Evolutionary conservation across 1,139 yeast genomes (phyloP), one percentile per base, ranked within the genome.

Genomic region (Pichia inconspicua): DNA sequence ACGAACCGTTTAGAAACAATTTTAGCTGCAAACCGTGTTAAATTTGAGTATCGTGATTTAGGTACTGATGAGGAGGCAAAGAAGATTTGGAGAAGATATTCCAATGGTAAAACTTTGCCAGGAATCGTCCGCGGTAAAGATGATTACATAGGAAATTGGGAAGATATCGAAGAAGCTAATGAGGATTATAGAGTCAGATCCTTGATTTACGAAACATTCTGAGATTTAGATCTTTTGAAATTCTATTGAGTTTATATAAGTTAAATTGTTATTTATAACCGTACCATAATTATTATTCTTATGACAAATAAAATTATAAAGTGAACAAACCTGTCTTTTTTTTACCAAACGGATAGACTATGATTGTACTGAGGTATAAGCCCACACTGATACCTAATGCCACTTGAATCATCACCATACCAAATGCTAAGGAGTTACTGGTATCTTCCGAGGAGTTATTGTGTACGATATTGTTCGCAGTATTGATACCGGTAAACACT

Each of bases 341-440:
- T 66, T 87, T 87, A 25, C 95, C 95, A 54, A 90, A 78, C 31
- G 97, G 97, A 67, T 90, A 90, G 5, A 90, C 89, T 41, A 84
- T 81, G 52, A 90, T 71, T 0, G 97, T 88, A 15, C 97, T 94
- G 9, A 94, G 89, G 69, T 88, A 90, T 46, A 90, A 72, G 0
- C 97, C 97, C 27, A 90, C 96, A 56, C 95, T 84, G 60, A 90
- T 89, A 51, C 97, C 97, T 55, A 90, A 82, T 4, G 95, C 83
- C 25, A 90, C 95, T 61, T 89, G 88, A 36, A 89, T 87, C 97
- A 90, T 90, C 4, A 90, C 79, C 48, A 85, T 74, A 55, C 97
- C 97, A 60, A 85, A 77, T 55, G 80, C 66, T 59, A 83, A 66
- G 2, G 72, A 58, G 6, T 68, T 54, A 0, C 68, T 54, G 2